Evolutionary conservation across 1,284 basidiomycete genomes (phyloP), one percentile per base, ranked within the genome.

Genomic region (Bondarzewia mesenterica): DNA sequence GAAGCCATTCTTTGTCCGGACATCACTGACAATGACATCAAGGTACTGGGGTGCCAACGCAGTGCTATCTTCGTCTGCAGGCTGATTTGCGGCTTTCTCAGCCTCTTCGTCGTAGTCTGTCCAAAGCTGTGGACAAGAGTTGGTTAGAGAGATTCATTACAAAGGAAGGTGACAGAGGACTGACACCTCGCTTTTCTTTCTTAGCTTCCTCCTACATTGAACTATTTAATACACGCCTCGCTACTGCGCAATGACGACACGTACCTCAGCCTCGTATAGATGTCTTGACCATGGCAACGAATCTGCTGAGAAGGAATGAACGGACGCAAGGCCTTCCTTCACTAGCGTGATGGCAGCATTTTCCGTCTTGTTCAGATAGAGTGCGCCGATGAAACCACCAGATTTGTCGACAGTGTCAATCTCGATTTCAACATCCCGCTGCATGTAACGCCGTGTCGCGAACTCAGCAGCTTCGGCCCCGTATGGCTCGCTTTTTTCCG

Each of bases 401-500:
- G 86, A 86, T 69, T 96, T 97, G 72, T 99, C 95, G 14, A 86
- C 82, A 40, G 80, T 78, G 51, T 95, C 89, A 41, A 97, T 82
- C 56, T 91, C 85, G 52, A 98, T 83, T 66, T 99, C 95, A 14
- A 93, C 86, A 60, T 99, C 96, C 21, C 94, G 82, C 65, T 99
- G 96, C 81, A 97, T 85, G 60, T 87, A 93, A 50, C 77, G 77
- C 42, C 81, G 79, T 10, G 80, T 80, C 3, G 90, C 78, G 58
- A 90, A 98, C 38, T 90, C 87, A 6, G 82, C 72, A 2, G 93
- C 82, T 64, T 99, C 94, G 1, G 67, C 58, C 6, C 94, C 95
- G 62, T 76, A 97, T 2, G 93, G 90, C 62, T 99, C 95, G 50
- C 83, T 75, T 68, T 93, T 93, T 58, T 98, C 95, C 15, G 78